Evolutionary conservation across 2,329 filamentous ascomycete species (phyloP), one percentile per base, ranked within the genome.

Genomic region (Botryosphaeria agaves): DNA sequence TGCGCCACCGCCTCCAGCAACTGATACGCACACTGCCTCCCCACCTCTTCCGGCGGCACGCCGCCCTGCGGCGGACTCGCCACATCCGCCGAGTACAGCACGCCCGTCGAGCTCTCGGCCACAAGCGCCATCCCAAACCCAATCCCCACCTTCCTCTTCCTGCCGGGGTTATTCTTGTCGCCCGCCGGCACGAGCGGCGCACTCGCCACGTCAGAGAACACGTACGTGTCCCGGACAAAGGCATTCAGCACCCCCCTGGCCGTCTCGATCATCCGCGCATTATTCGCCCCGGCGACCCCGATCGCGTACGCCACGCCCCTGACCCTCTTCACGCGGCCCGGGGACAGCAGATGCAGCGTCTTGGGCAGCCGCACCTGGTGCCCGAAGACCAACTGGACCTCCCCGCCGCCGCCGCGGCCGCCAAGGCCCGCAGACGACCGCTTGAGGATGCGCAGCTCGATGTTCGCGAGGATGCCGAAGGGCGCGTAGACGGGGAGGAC

Each of bases 301-400:
- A 82, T 84, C 32, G 80, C 79, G 55, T 95, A 98, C 28, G 89
- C 85, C 26, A 98, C 89, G 35, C 89, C 89, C 33, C 87, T 69
- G 40, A 98, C 79, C 42, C 75, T 73, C 66, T 84, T 87, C 45
- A 98, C 77, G 33, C 81, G 66, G 5, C 89, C 89, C 0, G 85
- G 73, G 38, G 72, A 79, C 42, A 91, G 66, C 32, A 94, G 57
- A 54, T 98, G 89, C 49, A 98, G 61, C 21, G 89, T 98, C 61
- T 92, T 93, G 7, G 89, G 89, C 30, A 95, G 61, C 21, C 87
- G 73, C 8, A 98, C 78, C 56, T 98, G 89, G 51, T 87, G 85
- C 14, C 81, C 84, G 48, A 95, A 95, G 5, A 85, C 68, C 34
- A 98, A 60, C 55, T 94, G 85, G n/a, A 98, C 87, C 32, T 91